Base-by-base conservation (phyloP, 164 flowering plant genomes). In the Annona squamosa region DNA sequence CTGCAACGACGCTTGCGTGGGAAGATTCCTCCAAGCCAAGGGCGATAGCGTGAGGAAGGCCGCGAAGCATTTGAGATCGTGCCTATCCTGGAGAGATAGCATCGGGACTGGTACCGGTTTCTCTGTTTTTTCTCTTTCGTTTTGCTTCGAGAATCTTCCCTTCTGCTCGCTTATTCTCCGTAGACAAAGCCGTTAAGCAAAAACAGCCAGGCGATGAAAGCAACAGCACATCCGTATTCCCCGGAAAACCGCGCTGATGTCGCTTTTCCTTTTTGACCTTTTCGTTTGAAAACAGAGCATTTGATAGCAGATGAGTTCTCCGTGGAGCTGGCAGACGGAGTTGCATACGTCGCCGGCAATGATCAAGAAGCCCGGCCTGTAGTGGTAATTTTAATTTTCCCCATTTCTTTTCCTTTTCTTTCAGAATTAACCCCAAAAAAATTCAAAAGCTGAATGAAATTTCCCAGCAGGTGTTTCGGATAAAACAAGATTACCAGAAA, bases 261-360 rank as follows among this genome's bases (percentile, higher is more conserved):
- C 10, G 4, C 67, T 63, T 57, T 63, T 0, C 71, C 19, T 45
- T 16, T 4, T 65, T 41, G 44, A n/a, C 48, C 4, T 44, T 66
- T 61, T 76, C 56, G 6, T 43, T 52, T 46, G 37, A 52, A 73
- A 68, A 71, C 83, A 96, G 99, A 93, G 43, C 82, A 85, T 74
- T 78, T 96, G 79, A 91, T 89, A 18, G 99, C 98, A 1, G 99
- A 96, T 80, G 99, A 96, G 85, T 93, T 96, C 84, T 87, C 96
- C 3, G 84, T 88, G 44, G 99, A 92, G 79, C 84, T 96, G 2
- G 90, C 97, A 2, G 98, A 96, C n/a, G 99, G 99, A 2, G 78
- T 86, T 2, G 99, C 99, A 19, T 96, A 91, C 72, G 90, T 93
- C 2, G 87, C 97, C 17, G 99, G 98, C 12, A 88, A 87, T 59